Evolutionary conservation across 164 flowering plant species (phyloP).

Genomic region (Aristolochia californica): DNA sequence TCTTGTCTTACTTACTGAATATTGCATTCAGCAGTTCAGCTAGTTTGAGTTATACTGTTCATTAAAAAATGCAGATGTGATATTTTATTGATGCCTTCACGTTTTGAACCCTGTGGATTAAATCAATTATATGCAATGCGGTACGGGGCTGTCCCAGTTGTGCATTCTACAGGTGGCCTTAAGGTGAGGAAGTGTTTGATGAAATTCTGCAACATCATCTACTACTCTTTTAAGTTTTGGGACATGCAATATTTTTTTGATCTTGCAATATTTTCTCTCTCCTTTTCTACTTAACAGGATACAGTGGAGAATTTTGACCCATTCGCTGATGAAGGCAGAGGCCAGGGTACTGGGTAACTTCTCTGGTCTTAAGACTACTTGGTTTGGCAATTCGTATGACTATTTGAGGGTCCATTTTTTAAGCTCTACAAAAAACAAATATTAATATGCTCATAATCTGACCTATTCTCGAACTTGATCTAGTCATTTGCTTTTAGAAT

Average conservation of each 20-base stretch:
- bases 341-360: constrained; percentile 83
- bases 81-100: constrained; percentile 91
- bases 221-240: neutral
- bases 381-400: neutral
- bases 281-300: constrained; percentile 41
- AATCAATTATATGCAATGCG: constrained; percentile 97
- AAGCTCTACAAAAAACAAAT: neutral
- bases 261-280: neutral
- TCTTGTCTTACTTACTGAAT: neutral
- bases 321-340: constrained; percentile 42
- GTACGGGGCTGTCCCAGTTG: constrained; percentile 92
- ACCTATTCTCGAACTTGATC: neutral
- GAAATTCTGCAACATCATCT: neutral
- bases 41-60: neutral
- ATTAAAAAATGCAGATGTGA: constrained; percentile 58
- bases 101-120: constrained; percentile 96
- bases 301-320: constrained; percentile 80
- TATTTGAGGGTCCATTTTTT: neutral
- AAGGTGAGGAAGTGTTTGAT: constrained; percentile 42
- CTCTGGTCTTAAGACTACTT: constrained; percentile 1
- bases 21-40: neutral
- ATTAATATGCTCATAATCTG: neutral
- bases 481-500: too few relatives aligned
- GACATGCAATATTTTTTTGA: neutral
- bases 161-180: constrained; percentile 92